phyloP scores from a whole-genome alignment of 768 basidiomycete genomes.

The Boletus rubroflammeus region DNA sequence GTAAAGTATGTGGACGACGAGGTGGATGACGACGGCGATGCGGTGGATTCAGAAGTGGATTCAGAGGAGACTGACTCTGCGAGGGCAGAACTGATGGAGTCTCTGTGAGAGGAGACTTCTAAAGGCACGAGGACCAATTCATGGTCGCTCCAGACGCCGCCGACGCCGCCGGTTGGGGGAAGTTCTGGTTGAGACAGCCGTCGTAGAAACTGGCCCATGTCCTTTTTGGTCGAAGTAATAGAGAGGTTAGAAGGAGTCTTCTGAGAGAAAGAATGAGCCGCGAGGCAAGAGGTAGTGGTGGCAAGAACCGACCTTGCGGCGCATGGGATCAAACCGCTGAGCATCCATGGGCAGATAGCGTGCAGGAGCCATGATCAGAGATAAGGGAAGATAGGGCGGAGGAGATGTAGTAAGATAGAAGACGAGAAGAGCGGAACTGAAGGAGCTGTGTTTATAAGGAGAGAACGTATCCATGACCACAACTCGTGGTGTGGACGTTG shows the following conservation, averaged over 20 bases:
- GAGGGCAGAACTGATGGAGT: conserved; percentile 16
- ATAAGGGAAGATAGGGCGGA: conserved; percentile 31
- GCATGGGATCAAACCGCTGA: conserved; percentile 34
- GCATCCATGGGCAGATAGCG: conserved; percentile 30
- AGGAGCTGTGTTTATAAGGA: conserved; percentile 22
- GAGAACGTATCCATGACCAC: conserved; percentile 22
- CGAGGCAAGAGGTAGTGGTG: conserved; percentile 16
- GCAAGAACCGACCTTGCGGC: conserved; percentile 23
- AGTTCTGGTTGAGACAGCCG: conserved; percentile 19
- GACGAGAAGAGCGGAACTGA: conserved; percentile 29
- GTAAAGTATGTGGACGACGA: conserved; percentile 24
- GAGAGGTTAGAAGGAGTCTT: conserved; percentile 13
- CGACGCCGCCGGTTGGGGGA: conserved; percentile 20
- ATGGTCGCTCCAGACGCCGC: conserved; percentile 34
- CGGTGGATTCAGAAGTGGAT: conserved; percentile 9
- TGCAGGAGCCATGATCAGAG: conserved; percentile 25
- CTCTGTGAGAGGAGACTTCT: conserved; percentile 19
- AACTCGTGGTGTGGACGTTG: conserved; percentile 24
- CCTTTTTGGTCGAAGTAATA: conserved; percentile 8
- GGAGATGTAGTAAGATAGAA: conserved; percentile 23
- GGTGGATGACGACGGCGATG: conserved; percentile 6
- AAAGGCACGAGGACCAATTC: conserved; percentile 33
- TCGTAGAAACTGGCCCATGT: conserved; percentile 30
- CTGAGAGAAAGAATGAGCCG: conserved; percentile 22
- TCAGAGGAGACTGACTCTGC: conserved; percentile 13